These are phyloP conservation scores for Dendrothele bispora DNA, from an alignment of 768 basidiomycete species.

Conservation along the genomic window DNA sequence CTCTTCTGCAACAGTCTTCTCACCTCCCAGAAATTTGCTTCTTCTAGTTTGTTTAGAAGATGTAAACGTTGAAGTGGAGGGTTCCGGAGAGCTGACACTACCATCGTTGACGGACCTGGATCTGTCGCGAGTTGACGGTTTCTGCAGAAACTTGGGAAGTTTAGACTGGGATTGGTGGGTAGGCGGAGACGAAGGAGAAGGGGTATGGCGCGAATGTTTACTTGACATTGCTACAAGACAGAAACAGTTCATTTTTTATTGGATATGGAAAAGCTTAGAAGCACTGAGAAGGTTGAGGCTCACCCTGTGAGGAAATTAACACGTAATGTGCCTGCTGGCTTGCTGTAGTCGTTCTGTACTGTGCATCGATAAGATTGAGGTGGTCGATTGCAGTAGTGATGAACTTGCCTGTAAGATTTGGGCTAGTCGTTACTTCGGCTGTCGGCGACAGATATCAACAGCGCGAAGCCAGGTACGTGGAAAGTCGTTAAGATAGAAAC, in stretches of 20 bases:
- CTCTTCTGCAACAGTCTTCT: conserved; percentile 37
- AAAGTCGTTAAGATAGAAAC: too few relatives aligned
- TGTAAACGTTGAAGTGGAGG: conserved; percentile 25
- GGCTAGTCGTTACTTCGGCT: too few relatives aligned
- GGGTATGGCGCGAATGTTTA: conserved; percentile 43
- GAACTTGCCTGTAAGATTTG: too few relatives aligned
- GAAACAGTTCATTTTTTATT: conserved; percentile 4
- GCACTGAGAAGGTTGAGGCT: conserved; percentile 3
- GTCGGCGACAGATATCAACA: too few relatives aligned
- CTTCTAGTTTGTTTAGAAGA: conserved; percentile 31
- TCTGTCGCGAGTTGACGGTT: conserved; percentile 55
- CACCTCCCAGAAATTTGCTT: too few relatives aligned
- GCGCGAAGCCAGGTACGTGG: too few relatives aligned
- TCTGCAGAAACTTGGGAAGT: conserved; percentile 69
- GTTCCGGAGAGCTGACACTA: conserved; percentile 38
- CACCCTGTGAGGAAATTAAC: neutral
- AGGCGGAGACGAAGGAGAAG: conserved; percentile 41
- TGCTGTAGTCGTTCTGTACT: neutral
- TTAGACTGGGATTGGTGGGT: conserved; percentile 46
- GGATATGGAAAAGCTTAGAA: neutral
- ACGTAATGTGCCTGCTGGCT: conserved; percentile 8
- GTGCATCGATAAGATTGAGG: conserved; percentile 6
- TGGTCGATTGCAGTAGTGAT: too few relatives aligned
- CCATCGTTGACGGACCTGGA: conserved; percentile 52
- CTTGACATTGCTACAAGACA: conserved; percentile 37